These are phyloP conservation scores for Lignosus rhinocerotis DNA, from an alignment of 1,284 basidiomycete genomes.

Conservation along the genomic window DNA sequence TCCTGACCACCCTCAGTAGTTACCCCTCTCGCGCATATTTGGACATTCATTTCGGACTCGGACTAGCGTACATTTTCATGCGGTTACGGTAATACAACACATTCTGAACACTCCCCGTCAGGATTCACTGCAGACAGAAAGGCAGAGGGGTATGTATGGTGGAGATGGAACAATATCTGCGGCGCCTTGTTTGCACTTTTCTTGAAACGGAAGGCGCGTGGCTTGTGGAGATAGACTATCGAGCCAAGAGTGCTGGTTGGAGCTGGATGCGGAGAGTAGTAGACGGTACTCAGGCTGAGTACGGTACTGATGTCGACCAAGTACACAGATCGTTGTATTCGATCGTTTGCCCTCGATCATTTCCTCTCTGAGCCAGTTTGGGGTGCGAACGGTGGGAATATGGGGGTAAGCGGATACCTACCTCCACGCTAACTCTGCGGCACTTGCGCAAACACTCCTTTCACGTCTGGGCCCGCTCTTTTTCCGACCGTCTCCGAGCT, in stretches of 20 bases:
- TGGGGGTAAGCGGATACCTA: neutral
- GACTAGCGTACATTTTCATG: conserved; percentile 21
- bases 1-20: neutral
- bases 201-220: neutral
- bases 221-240: conserved; percentile 1
- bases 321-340: no score
- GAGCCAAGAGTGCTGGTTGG: neutral
- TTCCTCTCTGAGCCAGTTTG: no score
- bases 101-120: neutral
- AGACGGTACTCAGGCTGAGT: no score
- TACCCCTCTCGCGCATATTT: conserved; percentile 11
- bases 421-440: neutral
- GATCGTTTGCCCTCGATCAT: no score
- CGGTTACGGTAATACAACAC: conserved; percentile 16
- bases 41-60: conserved; percentile 22
- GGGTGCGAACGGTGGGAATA: conserved; percentile 18
- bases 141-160: neutral
- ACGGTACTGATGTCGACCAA: no score
- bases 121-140: no score
- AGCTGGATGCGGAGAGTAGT: neutral
- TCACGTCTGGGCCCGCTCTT: neutral
- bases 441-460: conserved; percentile 1
- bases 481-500: neutral
- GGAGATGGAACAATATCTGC: no score
- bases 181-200: no score